These are phyloP conservation scores for Barbarea vulgaris DNA, from an alignment of 345 rosid genomes.

Conservation along the genomic window DNA sequence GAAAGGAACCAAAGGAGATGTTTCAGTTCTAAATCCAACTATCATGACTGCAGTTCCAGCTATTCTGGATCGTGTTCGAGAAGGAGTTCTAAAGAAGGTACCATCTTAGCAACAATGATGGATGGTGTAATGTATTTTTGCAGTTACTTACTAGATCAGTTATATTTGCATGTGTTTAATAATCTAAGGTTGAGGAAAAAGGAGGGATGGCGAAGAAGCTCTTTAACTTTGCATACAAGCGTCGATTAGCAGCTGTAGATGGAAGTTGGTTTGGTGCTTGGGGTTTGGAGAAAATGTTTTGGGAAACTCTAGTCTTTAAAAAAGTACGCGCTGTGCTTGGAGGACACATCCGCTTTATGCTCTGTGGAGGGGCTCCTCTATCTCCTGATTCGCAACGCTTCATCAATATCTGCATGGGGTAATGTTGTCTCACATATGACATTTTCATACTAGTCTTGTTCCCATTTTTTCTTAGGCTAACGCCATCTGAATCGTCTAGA, in stretches of 20 bases:
- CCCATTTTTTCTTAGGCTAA: background rate
- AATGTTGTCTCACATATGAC: constrained; percentile 39
- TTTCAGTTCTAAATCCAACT: constrained; percentile 73
- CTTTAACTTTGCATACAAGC: constrained; percentile 68
- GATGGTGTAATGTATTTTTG: background rate
- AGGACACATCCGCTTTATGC: constrained; percentile 70
- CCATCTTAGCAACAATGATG: background rate
- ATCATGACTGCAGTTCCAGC: constrained; percentile 91
- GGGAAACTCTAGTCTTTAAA: constrained; percentile 73
- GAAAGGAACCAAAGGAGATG: constrained; percentile 95
- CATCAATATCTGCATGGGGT: constrained; percentile 94
- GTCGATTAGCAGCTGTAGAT: constrained; percentile 68
- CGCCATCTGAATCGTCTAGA: background rate
- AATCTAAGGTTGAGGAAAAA: constrained; percentile 74
- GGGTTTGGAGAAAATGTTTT: constrained; percentile 73
- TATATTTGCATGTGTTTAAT: background rate
- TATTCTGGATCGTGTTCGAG: constrained; percentile 82
- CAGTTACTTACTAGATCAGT: constrained; percentile 5
- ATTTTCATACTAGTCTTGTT: constrained; percentile 2
- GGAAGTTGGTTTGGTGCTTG: constrained; percentile 97
- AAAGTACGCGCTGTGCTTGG: constrained; percentile 72
- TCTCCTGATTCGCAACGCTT: constrained; percentile 83
- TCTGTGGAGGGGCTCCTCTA: constrained; percentile 93
- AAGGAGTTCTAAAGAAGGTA: constrained; percentile 84
- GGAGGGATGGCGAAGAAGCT: constrained; percentile 74